Evolutionary conservation across 1,284 basidiomycete species (phyloP).

Genomic region (Cryptococcus sp.): DNA sequence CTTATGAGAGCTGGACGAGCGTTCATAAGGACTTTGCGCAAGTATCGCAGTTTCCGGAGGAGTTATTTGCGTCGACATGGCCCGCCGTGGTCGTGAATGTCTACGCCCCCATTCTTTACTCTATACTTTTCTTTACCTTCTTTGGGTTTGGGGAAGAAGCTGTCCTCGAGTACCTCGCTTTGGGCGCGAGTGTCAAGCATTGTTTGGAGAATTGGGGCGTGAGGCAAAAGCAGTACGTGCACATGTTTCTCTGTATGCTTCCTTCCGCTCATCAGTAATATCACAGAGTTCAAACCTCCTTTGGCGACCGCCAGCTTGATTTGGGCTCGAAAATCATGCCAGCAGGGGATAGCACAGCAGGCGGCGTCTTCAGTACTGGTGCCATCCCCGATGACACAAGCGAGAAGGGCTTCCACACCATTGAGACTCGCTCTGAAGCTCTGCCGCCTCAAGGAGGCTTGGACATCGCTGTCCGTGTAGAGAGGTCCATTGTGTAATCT

Average conservation of each 20-base stretch:
- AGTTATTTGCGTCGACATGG: slow-evolving; percentile 1
- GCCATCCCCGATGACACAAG: slow-evolving; percentile 2
- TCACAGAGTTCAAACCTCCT: not conserved
- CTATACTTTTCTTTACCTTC: slow-evolving; percentile 46
- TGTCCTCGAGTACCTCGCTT: slow-evolving; percentile 30
- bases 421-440: not conserved
- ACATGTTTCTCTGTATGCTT: not conserved
- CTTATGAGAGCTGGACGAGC: slow-evolving; percentile 17
- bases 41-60: slow-evolving; percentile 22
- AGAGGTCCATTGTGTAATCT: slow-evolving; percentile 14
- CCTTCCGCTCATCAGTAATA: not conserved
- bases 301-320: not conserved
- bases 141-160: slow-evolving; percentile 49
- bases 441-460: not conserved
- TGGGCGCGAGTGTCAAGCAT: not conserved
- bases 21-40: slow-evolving; percentile 19
- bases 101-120: slow-evolving; percentile 30
- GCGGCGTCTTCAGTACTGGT: not conserved
- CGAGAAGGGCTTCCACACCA: not conserved
- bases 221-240: not conserved
- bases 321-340: slow-evolving; percentile 9
- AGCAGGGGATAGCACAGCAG: not conserved
- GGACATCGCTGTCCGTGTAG: slow-evolving; percentile 13
- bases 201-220: slow-evolving; percentile 1
- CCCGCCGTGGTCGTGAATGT: slow-evolving; percentile 3